A percentile compares a stretch with the other conserved stretches of the same genome.
phyloP scores from a whole-genome alignment of 805 yeast genomes.

The Suhomyces kilbournensis region DNA sequence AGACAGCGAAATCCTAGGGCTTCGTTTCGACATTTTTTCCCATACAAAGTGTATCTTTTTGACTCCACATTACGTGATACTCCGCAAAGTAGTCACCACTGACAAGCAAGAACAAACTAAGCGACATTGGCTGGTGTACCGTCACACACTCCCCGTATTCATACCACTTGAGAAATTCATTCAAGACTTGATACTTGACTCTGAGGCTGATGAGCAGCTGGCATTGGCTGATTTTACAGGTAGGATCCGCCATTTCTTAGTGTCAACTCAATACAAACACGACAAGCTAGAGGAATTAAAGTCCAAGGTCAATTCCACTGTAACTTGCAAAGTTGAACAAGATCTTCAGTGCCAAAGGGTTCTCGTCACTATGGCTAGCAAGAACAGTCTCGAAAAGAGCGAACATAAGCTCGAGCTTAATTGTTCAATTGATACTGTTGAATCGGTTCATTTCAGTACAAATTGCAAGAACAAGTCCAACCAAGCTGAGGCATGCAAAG shows the following conservation, averaged over 20 bases:
- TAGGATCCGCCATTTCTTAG: slow-evolving; percentile 20
- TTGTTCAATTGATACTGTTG: slow-evolving; percentile 20
- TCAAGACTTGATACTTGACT: slow-evolving; percentile 7
- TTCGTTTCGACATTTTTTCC: slow-evolving; percentile 48
- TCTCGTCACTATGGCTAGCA: slow-evolving; percentile 6
- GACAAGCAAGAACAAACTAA: slow-evolving; percentile 5
- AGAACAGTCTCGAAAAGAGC: background rate
- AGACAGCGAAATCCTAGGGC: slow-evolving; percentile 38
- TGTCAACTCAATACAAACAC: slow-evolving; percentile 28
- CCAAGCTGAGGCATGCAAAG: slow-evolving; percentile 10
- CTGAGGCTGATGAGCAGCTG: slow-evolving; percentile 10
- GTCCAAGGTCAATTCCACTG: background rate
- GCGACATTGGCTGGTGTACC: slow-evolving; percentile 28
- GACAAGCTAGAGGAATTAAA: slow-evolving; percentile 25
- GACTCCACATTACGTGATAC: slow-evolving; percentile 49
- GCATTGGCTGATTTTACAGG: slow-evolving; percentile 21
- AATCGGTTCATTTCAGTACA: slow-evolving; percentile 9
- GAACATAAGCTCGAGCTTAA: slow-evolving; percentile 16
- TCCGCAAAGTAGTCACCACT: slow-evolving; percentile 14
- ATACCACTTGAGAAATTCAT: slow-evolving; percentile 22
- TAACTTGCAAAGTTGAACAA: slow-evolving; percentile 15
- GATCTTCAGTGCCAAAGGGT: slow-evolving; percentile 28
- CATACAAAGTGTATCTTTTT: slow-evolving; percentile 20
- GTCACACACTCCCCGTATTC: slow-evolving; percentile 36
- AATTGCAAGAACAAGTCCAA: background rate